Conservation (phyloP, 2,329 filamentous ascomycete species). For the Aureobasidium sp. region DNA sequence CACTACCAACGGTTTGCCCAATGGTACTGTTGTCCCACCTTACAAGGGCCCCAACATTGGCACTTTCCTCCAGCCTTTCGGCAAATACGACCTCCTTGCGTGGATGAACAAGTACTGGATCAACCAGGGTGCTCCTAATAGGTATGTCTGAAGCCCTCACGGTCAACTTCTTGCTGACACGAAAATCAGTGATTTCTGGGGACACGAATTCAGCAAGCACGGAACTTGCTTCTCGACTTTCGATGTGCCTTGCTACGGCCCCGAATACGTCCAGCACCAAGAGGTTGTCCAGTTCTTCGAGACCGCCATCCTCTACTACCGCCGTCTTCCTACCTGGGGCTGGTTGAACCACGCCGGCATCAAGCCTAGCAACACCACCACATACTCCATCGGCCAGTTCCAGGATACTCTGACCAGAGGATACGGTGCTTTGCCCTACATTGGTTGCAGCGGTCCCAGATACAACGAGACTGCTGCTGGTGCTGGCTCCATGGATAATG, state of each 20-base stretch:
- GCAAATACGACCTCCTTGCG: slow-evolving; percentile 52
- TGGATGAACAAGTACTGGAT: slow-evolving; percentile 65
- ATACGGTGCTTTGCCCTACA: slow-evolving; percentile 51
- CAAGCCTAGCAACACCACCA: slow-evolving; percentile 51
- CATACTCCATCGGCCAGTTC: slow-evolving; percentile 49
- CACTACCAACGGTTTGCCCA: slow-evolving; percentile 52
- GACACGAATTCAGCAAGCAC: slow-evolving; percentile 62
- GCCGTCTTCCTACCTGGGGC: slow-evolving; percentile 51
- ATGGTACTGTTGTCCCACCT: slow-evolving; percentile 48
- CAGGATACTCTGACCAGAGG: slow-evolving; percentile 44
- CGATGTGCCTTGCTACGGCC: slow-evolving; percentile 58
- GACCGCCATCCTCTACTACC: slow-evolving; percentile 53
- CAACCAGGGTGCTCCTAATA: slow-evolving; percentile 48
- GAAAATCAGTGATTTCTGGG: slow-evolving; percentile 49
- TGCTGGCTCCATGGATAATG: slow-evolving; percentile 45
- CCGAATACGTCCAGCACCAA: slow-evolving; percentile 47
- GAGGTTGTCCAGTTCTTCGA: slow-evolving; percentile 60
- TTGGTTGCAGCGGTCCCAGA: slow-evolving; percentile 54
- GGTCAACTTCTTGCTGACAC: slow-evolving; percentile 17
- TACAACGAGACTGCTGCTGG: slow-evolving; percentile 57
- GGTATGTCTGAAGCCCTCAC: no score
- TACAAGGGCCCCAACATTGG: slow-evolving; percentile 54
- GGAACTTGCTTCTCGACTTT: slow-evolving; percentile 62
- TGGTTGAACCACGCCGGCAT: slow-evolving; percentile 54
- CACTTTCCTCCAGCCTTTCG: slow-evolving; percentile 53